A percentile compares a stretch with the other conserved stretches of the same genome.
Evolutionary conservation across 2,329 filamentous ascomycete genomes (phyloP).

Genomic region (Claviceps sp.): DNA sequence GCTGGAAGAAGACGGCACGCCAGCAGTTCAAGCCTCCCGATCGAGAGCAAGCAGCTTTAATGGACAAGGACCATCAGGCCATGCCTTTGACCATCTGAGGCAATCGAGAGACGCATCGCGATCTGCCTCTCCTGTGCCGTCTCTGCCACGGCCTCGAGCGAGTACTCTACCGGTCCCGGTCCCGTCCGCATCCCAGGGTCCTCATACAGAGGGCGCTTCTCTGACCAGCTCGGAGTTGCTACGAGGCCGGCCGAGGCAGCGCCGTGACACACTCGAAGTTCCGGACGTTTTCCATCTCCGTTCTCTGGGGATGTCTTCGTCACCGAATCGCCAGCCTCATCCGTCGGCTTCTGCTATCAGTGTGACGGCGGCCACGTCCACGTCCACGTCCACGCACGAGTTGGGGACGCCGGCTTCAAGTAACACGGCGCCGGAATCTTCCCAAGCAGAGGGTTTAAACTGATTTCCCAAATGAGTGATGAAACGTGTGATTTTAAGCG

Average conservation of each 20-base stretch:
- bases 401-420: background rate
- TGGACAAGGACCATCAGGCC: slow-evolving; percentile 1
- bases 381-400: background rate
- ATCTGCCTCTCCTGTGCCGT: slow-evolving; percentile 1
- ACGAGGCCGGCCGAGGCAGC: slow-evolving; percentile 4
- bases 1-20: slow-evolving; percentile 19
- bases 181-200: background rate
- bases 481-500: too few relatives aligned
- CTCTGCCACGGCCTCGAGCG: slow-evolving; percentile 3
- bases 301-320: background rate
- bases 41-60: slow-evolving; percentile 26
- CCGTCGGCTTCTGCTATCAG: background rate
- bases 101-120: slow-evolving; percentile 3
- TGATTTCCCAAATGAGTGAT: too few relatives aligned
- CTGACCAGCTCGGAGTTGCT: background rate
- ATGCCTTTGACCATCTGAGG: slow-evolving; percentile 1
- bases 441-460: too few relatives aligned
- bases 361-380: background rate
- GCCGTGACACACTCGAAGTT: slow-evolving; percentile 9
- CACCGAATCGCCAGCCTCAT: background rate
- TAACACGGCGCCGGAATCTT: background rate
- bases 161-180: slow-evolving; percentile 1
- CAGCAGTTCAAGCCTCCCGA: slow-evolving; percentile 10
- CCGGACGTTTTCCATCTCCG: slow-evolving; percentile 1
- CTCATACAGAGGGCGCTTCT: background rate